Evolutionary conservation across 371 early-diverging fungal species (phyloP).

Genomic region (Conidiobolus incongruus): DNA sequence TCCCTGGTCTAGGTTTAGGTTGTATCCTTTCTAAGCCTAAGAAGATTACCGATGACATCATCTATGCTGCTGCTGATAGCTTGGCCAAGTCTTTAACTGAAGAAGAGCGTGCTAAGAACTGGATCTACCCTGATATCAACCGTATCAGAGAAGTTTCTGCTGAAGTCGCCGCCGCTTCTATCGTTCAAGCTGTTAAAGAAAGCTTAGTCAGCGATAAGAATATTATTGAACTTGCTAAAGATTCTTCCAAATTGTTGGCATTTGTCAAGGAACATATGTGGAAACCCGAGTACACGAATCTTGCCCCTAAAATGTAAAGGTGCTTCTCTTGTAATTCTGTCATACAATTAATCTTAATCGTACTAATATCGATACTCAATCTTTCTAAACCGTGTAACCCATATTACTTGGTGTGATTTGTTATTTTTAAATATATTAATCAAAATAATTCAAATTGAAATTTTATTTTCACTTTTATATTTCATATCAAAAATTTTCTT

Average conservation of each 20-base stretch:
- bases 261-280: conserved; percentile 24
- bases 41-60: conserved; percentile 52
- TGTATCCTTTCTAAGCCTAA: conserved; percentile 38
- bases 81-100: conserved; percentile 47
- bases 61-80: conserved; percentile 53
- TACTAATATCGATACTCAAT: too few species aligned
- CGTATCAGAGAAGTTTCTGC: conserved; percentile 67
- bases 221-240: conserved; percentile 10
- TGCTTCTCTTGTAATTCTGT: too few species aligned
- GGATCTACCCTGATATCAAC: conserved; percentile 55
- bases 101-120: conserved; percentile 33
- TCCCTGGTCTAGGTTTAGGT: conserved; percentile 81
- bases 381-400: too few species aligned
- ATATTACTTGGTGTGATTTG: too few species aligned
- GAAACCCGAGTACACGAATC: conserved; percentile 10
- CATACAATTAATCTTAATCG: too few species aligned
- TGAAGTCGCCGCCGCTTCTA: conserved; percentile 51
- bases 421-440: too few species aligned
- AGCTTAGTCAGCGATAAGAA: conserved; percentile 17
- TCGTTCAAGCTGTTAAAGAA: conserved; percentile 35
- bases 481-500: too few species aligned
- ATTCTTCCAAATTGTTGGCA: conserved; percentile 8
- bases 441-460: too few species aligned
- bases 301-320: too few species aligned
- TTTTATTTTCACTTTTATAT: too few species aligned